Conservation (phyloP, 106 monocot species). For the Amphibolis antarctica region DNA sequence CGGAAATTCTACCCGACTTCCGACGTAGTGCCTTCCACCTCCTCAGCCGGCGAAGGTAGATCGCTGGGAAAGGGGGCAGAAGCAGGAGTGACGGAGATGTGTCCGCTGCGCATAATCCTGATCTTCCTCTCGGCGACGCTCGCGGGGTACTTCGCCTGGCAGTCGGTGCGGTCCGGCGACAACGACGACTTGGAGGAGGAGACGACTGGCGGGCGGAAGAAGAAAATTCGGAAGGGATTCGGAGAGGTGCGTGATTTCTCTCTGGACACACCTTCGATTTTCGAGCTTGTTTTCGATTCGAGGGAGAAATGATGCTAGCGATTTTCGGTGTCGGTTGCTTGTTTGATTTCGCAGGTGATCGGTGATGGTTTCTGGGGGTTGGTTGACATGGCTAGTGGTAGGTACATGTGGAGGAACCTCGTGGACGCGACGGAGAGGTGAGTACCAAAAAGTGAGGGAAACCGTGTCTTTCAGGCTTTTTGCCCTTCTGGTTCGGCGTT, state of each 20-base stretch:
- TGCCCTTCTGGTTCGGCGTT: no score
- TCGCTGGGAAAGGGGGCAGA: background rate
- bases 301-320: no score
- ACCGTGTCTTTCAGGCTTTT: no score
- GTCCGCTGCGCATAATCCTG: slow-evolving; percentile 28
- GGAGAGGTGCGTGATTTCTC: background rate
- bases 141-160: slow-evolving; percentile 34
- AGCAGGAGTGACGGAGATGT: slow-evolving; percentile 14
- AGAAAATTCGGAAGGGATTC: slow-evolving; percentile 3
- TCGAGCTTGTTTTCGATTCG: background rate
- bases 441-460: no score
- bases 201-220: background rate
- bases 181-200: background rate
- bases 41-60: no score
- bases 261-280: no score
- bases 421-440: slow-evolving; percentile 6
- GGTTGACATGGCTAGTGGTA: slow-evolving; percentile 30
- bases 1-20: no score
- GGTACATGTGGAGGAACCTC: slow-evolving; percentile 28
- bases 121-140: slow-evolving; percentile 30
- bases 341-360: slow-evolving; percentile 11
- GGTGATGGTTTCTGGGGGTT: slow-evolving; percentile 20
- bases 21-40: no score
- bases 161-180: slow-evolving; percentile 10
- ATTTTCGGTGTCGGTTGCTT: background rate